Evolutionary conservation across 129 eudicot genomes (phyloP).

Genomic region (Mikania micrantha): DNA sequence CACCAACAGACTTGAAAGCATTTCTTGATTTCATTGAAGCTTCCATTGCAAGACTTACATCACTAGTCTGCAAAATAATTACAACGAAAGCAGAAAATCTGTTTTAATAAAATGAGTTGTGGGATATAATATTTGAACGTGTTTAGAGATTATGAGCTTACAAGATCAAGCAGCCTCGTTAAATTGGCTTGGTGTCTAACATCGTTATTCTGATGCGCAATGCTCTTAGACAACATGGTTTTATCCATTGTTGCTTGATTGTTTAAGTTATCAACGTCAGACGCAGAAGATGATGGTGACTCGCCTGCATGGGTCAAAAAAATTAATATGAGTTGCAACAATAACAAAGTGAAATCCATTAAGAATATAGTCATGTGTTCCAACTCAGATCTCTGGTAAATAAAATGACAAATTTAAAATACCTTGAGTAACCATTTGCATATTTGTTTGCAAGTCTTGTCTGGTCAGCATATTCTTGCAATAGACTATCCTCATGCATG

Average conservation of each 20-base stretch:
- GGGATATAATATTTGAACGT: background rate
- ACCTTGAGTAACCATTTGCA: slow-evolving; percentile 68
- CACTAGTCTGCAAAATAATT: slow-evolving; percentile 53
- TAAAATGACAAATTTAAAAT: slow-evolving; percentile 11
- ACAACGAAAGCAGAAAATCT: slow-evolving; percentile 1
- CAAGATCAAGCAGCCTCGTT: slow-evolving; percentile 73
- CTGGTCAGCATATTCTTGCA: slow-evolving; percentile 44
- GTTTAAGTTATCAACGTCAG: slow-evolving; percentile 85
- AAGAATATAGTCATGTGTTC: background rate
- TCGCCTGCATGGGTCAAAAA: slow-evolving; percentile 46
- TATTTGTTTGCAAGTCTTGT: slow-evolving; percentile 63
- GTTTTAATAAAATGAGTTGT: background rate
- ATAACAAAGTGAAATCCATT: background rate
- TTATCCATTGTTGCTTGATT: slow-evolving; percentile 51
- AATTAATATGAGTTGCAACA: background rate
- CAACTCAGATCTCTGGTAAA: background rate
- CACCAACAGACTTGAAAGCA: slow-evolving; percentile 51
- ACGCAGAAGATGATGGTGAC: slow-evolving; percentile 98
- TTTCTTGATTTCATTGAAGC: slow-evolving; percentile 57
- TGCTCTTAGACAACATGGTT: slow-evolving; percentile 41
- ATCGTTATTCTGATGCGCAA: slow-evolving; percentile 40
- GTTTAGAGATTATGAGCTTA: slow-evolving; percentile 33
- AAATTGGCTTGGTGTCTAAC: slow-evolving; percentile 52
- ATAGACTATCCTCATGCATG: slow-evolving; percentile 70
- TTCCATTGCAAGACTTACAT: slow-evolving; percentile 78